Conservation (phyloP, 2,329 filamentous ascomycete genomes). For the Claviceps fusiformis region DNA sequence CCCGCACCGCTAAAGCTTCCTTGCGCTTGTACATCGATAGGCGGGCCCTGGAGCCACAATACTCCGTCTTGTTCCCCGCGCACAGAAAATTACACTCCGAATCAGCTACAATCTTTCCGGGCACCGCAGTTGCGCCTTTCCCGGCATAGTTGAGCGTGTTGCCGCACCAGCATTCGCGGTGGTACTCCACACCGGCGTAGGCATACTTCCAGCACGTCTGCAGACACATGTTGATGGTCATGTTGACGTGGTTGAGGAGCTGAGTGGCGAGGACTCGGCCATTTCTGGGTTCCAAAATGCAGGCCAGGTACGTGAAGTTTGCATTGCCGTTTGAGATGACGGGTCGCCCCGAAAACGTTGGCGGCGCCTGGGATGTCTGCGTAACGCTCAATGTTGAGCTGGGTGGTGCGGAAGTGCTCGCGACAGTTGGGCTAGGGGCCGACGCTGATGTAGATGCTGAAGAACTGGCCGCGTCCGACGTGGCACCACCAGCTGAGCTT, state of each 20-base stretch:
- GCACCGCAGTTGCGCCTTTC: constrained; percentile 8
- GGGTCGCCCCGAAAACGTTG: constrained; percentile 4
- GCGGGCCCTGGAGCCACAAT: constrained; percentile 15
- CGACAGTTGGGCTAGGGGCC: too few species aligned
- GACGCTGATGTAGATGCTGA: constrained; percentile 7
- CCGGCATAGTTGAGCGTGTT: constrained; percentile 16
- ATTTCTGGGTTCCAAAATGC: constrained; percentile 18
- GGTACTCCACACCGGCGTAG: constrained; percentile 25
- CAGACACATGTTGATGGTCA: constrained; percentile 22
- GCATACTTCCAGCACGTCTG: constrained; percentile 20
- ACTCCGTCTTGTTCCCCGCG: constrained; percentile 19
- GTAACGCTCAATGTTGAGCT: neutral
- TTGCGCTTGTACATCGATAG: neutral
- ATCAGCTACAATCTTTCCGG: constrained; percentile 18
- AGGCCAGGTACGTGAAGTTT: constrained; percentile 25
- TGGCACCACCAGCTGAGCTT: neutral
- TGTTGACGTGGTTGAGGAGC: constrained; percentile 17
- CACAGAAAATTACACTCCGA: constrained; percentile 20
- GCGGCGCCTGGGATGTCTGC: too few species aligned
- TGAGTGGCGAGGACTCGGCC: constrained; percentile 19
- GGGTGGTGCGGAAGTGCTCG: constrained; percentile 8
- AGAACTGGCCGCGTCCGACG: neutral
- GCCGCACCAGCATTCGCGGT: constrained; percentile 25
- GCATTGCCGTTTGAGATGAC: constrained; percentile 19
- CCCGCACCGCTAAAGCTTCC: neutral